A percentile compares a stretch with the other conserved stretches of the same genome.
phyloP scores from a whole-genome alignment of 345 rosid species.

The Gossypium arboreum region DNA sequence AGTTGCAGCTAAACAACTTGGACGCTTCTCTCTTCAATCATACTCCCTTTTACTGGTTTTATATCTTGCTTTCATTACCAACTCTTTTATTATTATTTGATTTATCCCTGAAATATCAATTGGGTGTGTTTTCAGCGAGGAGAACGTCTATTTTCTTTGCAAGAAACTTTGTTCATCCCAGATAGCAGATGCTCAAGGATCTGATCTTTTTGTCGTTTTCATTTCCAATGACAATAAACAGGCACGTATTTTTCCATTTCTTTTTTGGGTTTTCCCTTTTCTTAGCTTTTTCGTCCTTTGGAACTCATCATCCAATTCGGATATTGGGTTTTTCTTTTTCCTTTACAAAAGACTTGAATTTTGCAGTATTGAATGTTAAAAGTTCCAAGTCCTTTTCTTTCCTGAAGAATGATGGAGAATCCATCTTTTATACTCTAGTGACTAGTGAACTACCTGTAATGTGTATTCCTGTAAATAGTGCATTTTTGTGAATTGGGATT shows the following conservation, averaged over 20 bases:
- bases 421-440: no score
- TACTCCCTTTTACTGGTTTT: conserved; percentile 2
- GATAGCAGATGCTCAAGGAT: conserved; percentile 45
- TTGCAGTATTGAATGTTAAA: background rate
- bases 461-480: background rate
- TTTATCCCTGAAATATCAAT: background rate
- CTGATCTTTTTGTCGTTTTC: conserved; percentile 71
- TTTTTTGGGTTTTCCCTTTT: background rate
- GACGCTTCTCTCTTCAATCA: conserved; percentile 9
- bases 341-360: background rate
- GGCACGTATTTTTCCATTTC: conserved; percentile 35
- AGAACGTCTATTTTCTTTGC: conserved; percentile 74
- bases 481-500: background rate
- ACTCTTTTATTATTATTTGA: background rate
- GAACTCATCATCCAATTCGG: background rate
- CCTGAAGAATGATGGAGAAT: no score
- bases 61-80: conserved; percentile 9
- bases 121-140: conserved; percentile 44
- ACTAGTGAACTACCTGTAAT: background rate
- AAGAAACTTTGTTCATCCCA: conserved; percentile 54
- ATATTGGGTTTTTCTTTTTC: conserved; percentile 2
- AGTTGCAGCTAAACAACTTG: background rate
- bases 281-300: background rate
- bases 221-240: conserved; percentile 83
- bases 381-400: background rate